Evolutionary conservation across 768 basidiomycete genomes (phyloP).

Genomic region (Amanita rimosa): DNA sequence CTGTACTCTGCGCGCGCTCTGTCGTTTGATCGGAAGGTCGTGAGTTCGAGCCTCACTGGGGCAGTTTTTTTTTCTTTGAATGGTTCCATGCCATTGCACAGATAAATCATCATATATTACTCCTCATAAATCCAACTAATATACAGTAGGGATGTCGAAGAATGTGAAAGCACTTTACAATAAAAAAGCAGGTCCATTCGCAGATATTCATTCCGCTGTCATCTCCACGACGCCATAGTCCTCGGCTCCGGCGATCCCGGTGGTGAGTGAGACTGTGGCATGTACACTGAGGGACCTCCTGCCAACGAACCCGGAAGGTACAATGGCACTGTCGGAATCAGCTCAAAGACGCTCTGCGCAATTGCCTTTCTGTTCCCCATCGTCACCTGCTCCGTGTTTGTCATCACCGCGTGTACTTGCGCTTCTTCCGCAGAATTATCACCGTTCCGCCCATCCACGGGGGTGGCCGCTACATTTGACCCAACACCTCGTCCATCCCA

Average conservation of each 20-base stretch:
- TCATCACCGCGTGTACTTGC: slow-evolving; percentile 80
- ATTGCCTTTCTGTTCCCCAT: slow-evolving; percentile 33
- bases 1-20: background rate
- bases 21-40: slow-evolving; percentile 46
- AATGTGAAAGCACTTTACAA: background rate
- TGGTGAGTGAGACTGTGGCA: slow-evolving; percentile 5
- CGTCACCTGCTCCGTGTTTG: slow-evolving; percentile 29
- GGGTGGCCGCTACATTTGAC: background rate
- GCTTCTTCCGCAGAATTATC: slow-evolving; percentile 57
- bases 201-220: background rate
- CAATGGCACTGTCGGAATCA: slow-evolving; percentile 66
- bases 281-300: background rate
- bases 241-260: slow-evolving; percentile 8
- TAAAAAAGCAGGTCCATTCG: background rate
- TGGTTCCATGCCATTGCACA: background rate
- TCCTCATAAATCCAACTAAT: slow-evolving; percentile 3
- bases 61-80: slow-evolving; percentile 22
- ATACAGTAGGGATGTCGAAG: background rate
- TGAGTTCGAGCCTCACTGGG: slow-evolving; percentile 67
- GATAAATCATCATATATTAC: background rate
- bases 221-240: slow-evolving; percentile 1
- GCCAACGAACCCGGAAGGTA: slow-evolving; percentile 16
- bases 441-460: slow-evolving; percentile 1
- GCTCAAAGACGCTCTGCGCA: slow-evolving; percentile 67
- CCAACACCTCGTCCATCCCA: slow-evolving; percentile 59